Base-by-base conservation (phyloP, 2,329 filamentous ascomycete genomes). In the Tolypocladium amazonense region DNA sequence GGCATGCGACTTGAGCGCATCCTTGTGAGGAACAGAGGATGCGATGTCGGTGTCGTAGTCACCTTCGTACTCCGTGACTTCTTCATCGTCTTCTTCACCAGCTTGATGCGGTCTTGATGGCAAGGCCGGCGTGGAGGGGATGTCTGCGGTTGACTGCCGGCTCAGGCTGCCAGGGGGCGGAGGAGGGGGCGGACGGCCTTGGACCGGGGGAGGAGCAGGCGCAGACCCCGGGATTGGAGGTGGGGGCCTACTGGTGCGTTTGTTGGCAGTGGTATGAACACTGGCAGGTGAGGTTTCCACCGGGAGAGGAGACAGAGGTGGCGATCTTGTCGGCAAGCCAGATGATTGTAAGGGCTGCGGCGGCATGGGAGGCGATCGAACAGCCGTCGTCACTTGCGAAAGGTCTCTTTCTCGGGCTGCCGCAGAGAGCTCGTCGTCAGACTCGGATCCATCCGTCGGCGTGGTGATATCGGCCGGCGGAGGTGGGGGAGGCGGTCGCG, bases 1-100 rank as follows among this genome's bases (percentile, higher is more conserved):
- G 9, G 82, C 84, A 72, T 96, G 91, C 11, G 90, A 78, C 72
- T 93, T 96, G 62, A 97, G 75, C 0, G 93, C 92, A 75, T 96
- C 93, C 74, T 96, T 97, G 73, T 96, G 91, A 59, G 89, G 90
- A n/a, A 85, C 91, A 12, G 90, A 88, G n/a, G 92, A 90, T 1
- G 89, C 92, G 70, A 97, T 97, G 71, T 97, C 94, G 8, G 94
- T 97, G 67, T 97, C 94, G 71, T 97, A 97, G 70, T 97, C 94
- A 8, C 93, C 94, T 70, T 99, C 94, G 69, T 97, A 97, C 69
- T 97, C 93, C 0, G 91, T 95, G 39, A 91, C 82, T 68, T 95
- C 92, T 61, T 89, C 90, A 33, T 85, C 87, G 18, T 88, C 87
- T 38, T 86, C 86, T 38, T 88, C 87, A 30, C 76, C 81, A 62